Base-by-base conservation (phyloP, 306 rosid genomes). In the Rosa lucieae region DNA sequence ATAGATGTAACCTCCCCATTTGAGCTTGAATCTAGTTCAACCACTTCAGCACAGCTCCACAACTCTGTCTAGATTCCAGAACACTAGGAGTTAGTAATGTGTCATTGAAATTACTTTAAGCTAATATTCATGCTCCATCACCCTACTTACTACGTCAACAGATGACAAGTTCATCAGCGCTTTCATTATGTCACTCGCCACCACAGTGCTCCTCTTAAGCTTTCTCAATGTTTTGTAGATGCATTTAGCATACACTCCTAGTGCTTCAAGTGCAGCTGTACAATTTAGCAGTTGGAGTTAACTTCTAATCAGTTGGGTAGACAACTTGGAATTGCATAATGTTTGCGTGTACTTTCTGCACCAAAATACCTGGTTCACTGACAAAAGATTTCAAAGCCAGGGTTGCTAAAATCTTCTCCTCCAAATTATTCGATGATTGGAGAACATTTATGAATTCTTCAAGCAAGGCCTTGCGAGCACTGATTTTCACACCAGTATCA, bases 1-100 rank as follows among this genome's bases (percentile, higher is more conserved):
- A 94, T 81, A 85, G 92, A 86, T 76, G 86, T 82, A 2, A 94
- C 97, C 83, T 91, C 99, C 61, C 97, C 97, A 59, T 91, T 92
- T 55, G 89, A 52, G 83, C 88, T 78, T 75, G 84, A 91, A 69
- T 92, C 95, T 79, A 90, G 72, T 86, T 86, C 93, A 63, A 80
- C 90, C 58, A 89, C 89, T 85, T 94, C 97, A 70, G 83, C 79
- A 82, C 92, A 92, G 82, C 86, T 90, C 99, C 97, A 94, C 67
- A 94, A 87, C 78, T 91, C 91, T 84, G 92, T 78, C 99, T 95
- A 70, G 58, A 81, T 75, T 37, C 56, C 76, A 44, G 58, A 71
- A 67, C 14, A 80, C 72, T 29, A 53, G 56, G 12, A 82, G 62
- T 72, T 17, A 79, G 70, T 84, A 74, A 73, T 84, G 53, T 73